A percentile compares a stretch with the other conserved stretches of the same genome.
These are phyloP conservation scores for Didymella pomorum DNA, from an alignment of 2,329 filamentous ascomycete genomes.

Conservation along the genomic window DNA sequence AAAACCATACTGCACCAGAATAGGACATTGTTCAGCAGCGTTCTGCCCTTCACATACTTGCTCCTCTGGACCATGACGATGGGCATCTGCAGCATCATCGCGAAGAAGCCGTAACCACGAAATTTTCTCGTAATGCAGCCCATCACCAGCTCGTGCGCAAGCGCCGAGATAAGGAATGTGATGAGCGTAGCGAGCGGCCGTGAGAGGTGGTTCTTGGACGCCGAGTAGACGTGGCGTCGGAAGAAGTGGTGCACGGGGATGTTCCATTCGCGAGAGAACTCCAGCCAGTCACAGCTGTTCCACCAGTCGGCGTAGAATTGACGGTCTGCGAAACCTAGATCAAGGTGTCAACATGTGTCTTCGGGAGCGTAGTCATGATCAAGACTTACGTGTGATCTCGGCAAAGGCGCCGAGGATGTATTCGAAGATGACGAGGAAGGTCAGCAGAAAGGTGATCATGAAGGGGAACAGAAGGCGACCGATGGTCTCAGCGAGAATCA, in stretches of 20 bases:
- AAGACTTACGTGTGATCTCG: constrained; percentile 75
- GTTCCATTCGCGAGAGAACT: constrained; percentile 91
- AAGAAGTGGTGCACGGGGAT: constrained; percentile 97
- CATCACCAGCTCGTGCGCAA: constrained; percentile 96
- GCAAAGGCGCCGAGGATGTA: constrained; percentile 94
- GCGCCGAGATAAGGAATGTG: constrained; percentile 87
- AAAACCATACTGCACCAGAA: constrained; percentile 95
- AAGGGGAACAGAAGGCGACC: constrained; percentile 94
- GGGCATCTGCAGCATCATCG: constrained; percentile 96
- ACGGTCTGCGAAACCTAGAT: constrained; percentile 78
- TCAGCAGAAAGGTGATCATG: constrained; percentile 92
- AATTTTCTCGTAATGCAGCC: constrained; percentile 98
- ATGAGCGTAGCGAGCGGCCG: constrained; percentile 81
- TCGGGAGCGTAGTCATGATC: neutral
- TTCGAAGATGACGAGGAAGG: constrained; percentile 98
- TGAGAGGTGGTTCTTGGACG: constrained; percentile 78
- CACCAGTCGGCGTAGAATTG: constrained; percentile 87
- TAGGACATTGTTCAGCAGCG: constrained; percentile 76
- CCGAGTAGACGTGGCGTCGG: constrained; percentile 90
- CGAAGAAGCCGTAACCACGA: constrained; percentile 88
- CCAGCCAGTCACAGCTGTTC: constrained; percentile 85
- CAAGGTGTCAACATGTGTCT: constrained; percentile 18
- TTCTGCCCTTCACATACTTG: constrained; percentile 74
- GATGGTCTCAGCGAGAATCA: constrained; percentile 89
- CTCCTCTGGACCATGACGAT: constrained; percentile 92